Base-by-base conservation (phyloP, 23 red algal species). In the Gracilariopsis chorda region DNA sequence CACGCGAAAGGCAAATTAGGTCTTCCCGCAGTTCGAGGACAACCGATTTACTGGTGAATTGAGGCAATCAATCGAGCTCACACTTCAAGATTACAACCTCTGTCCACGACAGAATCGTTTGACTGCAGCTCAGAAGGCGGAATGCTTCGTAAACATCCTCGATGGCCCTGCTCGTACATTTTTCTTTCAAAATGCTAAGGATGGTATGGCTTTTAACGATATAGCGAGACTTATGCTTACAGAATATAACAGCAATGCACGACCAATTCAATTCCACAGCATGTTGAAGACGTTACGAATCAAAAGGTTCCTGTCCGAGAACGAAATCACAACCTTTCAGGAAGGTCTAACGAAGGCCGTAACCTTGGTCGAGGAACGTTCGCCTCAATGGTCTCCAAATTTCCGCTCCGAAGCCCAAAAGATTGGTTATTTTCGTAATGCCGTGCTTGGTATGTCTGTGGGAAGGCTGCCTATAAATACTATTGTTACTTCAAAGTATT, bases 111-210 rank as follows among this genome's bases (percentile, higher is more conserved):
- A 88, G 51, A 20, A 87, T 73, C 33, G 51, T 43, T 51, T 84
- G n/a, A 33, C 10, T 43, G 24, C 44, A 29, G 25, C 11, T 6
- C 84, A 88, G 28, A 88, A 78, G 28, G 84, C 84, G 2, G 84
- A 88, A 21, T 88, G 77, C 43, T 58, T 88, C 37, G 64, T 88
- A 9, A 88, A 78, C 42, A 78, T 60, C 39, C 70, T 84, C 9
- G 56, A 68, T 24, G 80, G 53, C 20, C 28, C 80, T 7, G 53
- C 55, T 11, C 34, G 80, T 19, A 65, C 21, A 19, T 73, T 73
- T 46, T 32, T 73, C 33, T 73, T 46, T 32, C 21, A 46, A 21
- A 73, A 35, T n/a, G 67, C 41, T 9, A 40, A 33, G 20, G 27
- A 43, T 33, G 67, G 33, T n/a, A 73, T 40, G 35, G 7, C 8